Percentiles rank a stretch among this genome's conserved stretches.
These are phyloP conservation scores for Articulospora tetracladia DNA, from an alignment of 495 filamentous ascomycete species.

Conservation along the genomic window DNA sequence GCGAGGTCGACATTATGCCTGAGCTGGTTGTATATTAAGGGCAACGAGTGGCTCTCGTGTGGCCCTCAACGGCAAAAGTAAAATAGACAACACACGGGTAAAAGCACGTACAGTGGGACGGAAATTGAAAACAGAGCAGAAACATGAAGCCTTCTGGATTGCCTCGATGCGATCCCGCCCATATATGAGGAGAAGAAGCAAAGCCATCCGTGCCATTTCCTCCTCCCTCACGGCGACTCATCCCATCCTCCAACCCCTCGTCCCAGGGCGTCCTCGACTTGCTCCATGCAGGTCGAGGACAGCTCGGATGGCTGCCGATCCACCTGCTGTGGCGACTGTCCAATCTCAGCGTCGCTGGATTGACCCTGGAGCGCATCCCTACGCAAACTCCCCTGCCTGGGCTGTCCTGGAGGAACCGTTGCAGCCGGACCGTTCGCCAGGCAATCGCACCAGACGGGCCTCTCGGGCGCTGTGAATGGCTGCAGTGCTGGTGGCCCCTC, in stretches of 20 bases:
- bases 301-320: neutral
- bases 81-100: neutral
- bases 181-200: conserved; percentile 4
- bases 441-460: neutral
- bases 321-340: neutral
- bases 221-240: neutral
- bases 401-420: no score
- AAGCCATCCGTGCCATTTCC: neutral
- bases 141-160: conserved; percentile 4
- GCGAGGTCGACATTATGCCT: neutral
- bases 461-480: neutral
- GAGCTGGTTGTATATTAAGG: neutral
- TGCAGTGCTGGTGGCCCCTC: neutral
- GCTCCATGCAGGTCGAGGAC: neutral
- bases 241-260: neutral
- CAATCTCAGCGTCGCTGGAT: neutral
- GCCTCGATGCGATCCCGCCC: neutral
- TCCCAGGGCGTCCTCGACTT: neutral
- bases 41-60: neutral
- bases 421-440: neutral
- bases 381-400: neutral
- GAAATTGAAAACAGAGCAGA: conserved; percentile 9
- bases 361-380: neutral
- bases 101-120: neutral
- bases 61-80: neutral